A percentile compares a stretch with the other conserved stretches of the same genome.
These are phyloP conservation scores for Gaertneriomyces sp. DNA, from an alignment of 192 early-diverging fungal genomes.

Conservation along the genomic window DNA sequence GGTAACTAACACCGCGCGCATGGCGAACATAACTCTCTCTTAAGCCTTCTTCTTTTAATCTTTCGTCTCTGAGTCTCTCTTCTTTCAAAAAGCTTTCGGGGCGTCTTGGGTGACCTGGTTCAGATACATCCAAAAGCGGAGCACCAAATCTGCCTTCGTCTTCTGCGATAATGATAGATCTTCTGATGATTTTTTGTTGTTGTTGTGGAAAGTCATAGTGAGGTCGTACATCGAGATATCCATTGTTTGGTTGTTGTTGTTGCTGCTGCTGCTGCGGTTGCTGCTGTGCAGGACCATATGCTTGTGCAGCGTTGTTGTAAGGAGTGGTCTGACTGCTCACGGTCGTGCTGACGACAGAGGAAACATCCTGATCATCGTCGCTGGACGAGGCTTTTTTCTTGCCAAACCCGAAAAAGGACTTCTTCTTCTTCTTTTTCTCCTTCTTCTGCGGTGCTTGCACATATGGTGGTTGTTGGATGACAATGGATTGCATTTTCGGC, in stretches of 20 bases:
- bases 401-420: constrained; percentile 25
- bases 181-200: constrained; percentile 2
- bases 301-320: no score
- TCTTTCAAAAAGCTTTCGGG: constrained; percentile 5
- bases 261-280: constrained; percentile 8
- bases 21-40: no score
- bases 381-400: constrained; percentile 11
- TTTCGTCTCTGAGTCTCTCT: background rate
- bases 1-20: no score
- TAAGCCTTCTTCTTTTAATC: no score
- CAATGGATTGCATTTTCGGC: no score
- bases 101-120: constrained; percentile 1
- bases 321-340: no score
- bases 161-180: constrained; percentile 26
- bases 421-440: constrained; percentile 27
- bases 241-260: background rate
- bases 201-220: constrained; percentile 15
- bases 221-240: background rate
- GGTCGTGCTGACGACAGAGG: no score
- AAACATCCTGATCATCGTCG: no score
- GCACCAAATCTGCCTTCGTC: constrained; percentile 29
- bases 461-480: background rate
- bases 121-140: constrained; percentile 14
- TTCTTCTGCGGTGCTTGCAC: background rate
- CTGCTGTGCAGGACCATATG: background rate